Percentiles rank a stretch among this genome's conserved stretches.
phyloP scores from a whole-genome alignment of 352 stramenopile genomes.

The Pythium scleroteichum region DNA sequence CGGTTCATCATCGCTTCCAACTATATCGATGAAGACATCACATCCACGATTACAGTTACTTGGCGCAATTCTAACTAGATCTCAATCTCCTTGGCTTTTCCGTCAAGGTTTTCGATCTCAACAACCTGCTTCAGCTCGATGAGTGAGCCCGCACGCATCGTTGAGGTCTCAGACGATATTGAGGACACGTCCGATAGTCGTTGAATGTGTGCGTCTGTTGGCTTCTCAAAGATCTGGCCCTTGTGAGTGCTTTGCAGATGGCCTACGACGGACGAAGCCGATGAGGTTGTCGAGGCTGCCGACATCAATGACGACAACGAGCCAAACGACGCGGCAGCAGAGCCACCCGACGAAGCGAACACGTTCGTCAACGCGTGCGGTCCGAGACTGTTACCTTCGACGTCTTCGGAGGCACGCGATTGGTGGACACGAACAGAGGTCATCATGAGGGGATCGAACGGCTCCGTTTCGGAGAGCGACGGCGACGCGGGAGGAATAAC shows the following conservation, averaged over 20 bases:
- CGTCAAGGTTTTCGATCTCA: slow-evolving; percentile 17
- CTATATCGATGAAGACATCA: too few species aligned
- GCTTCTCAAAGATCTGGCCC: slow-evolving; percentile 17
- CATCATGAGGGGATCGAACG: slow-evolving; percentile 23
- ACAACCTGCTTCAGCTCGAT: slow-evolving; percentile 30
- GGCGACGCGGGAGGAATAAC: slow-evolving; percentile 10
- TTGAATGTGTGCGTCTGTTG: slow-evolving; percentile 13
- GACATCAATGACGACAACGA: slow-evolving; percentile 11
- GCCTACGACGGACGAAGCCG: background rate
- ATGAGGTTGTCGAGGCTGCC: slow-evolving; percentile 1
- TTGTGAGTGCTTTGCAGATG: slow-evolving; percentile 20
- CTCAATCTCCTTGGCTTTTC: slow-evolving; percentile 26
- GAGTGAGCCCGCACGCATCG: slow-evolving; percentile 16
- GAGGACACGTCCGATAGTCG: slow-evolving; percentile 25
- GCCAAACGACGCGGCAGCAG: slow-evolving; percentile 5
- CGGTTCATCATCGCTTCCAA: too few species aligned
- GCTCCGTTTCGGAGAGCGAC: slow-evolving; percentile 12
- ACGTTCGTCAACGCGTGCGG: background rate
- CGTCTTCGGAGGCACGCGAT: slow-evolving; percentile 11
- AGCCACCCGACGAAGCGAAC: slow-evolving; percentile 12
- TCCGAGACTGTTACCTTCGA: slow-evolving; percentile 2
- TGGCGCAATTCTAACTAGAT: too few species aligned
- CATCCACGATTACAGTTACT: too few species aligned
- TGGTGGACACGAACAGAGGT: slow-evolving; percentile 16
- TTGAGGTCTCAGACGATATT: slow-evolving; percentile 13